Evolutionary conservation across 2,329 filamentous ascomycete species (phyloP).

Genomic region (Didymellaceae sp.): DNA sequence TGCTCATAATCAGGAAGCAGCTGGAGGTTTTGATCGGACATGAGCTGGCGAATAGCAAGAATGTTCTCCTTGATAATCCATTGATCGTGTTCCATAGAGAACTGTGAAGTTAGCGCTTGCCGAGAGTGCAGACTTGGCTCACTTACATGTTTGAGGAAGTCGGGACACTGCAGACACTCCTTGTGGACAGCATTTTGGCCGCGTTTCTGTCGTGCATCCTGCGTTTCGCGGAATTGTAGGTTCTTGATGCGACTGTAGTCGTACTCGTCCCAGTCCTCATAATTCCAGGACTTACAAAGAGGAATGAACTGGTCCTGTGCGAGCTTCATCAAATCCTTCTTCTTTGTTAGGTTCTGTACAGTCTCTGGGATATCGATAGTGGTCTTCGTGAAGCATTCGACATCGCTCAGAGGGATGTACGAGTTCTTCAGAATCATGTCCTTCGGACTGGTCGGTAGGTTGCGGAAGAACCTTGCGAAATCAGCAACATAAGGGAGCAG

Average conservation of each 20-base stretch:
- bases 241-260: conserved; percentile 84
- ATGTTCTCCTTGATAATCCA: conserved; percentile 97
- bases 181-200: conserved; percentile 68
- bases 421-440: conserved; percentile 72
- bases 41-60: conserved; percentile 79
- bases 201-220: conserved; percentile 72
- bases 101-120: conserved; percentile 59
- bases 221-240: conserved; percentile 77
- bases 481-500: conserved; percentile 80
- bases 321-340: conserved; percentile 60
- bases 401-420: conserved; percentile 74
- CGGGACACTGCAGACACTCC: conserved; percentile 71
- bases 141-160: conserved; percentile 87
- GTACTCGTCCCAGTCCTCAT: conserved; percentile 80
- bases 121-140: not conserved
- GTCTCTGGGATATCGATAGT: conserved; percentile 60
- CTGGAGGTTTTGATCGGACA: conserved; percentile 96
- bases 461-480: conserved; percentile 72
- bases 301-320: conserved; percentile 73
- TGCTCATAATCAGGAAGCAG: conserved; percentile 96
- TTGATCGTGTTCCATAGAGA: conserved; percentile 94
- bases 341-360: conserved; percentile 52
- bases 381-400: conserved; percentile 84
- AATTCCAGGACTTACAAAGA: conserved; percentile 76
- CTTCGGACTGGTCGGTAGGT: conserved; percentile 69